Percentiles rank a stretch among this genome's conserved stretches.
phyloP scores from a whole-genome alignment of 345 rosid species.

The Kernera saxatilis region DNA sequence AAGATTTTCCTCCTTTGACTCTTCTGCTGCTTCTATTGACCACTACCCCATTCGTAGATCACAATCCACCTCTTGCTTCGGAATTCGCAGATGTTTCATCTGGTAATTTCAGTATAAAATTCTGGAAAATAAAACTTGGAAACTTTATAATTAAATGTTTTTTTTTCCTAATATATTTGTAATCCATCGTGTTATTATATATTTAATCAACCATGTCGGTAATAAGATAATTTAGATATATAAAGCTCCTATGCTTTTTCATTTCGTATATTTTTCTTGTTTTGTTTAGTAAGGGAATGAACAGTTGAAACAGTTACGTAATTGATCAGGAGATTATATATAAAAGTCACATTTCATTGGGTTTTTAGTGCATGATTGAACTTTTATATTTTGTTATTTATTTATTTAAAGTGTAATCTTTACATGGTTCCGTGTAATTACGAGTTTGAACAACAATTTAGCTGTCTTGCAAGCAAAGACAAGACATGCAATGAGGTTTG shows the following conservation, averaged over 20 bases:
- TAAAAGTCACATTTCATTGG: background rate
- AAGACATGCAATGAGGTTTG: conserved; percentile 10
- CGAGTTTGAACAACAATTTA: conserved; percentile 12
- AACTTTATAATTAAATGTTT: background rate
- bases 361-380: background rate
- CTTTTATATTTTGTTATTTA: background rate
- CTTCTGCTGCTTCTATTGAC: background rate
- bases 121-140: conserved; percentile 11
- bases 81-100: conserved; percentile 4
- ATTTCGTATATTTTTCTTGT: background rate
- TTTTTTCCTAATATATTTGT: background rate
- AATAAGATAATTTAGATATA: background rate
- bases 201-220: conserved; percentile 11
- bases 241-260: background rate
- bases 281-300: background rate
- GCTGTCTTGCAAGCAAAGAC: conserved; percentile 33
- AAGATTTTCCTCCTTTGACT: conserved; percentile 22
- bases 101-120: background rate
- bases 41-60: conserved; percentile 15
- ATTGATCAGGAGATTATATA: background rate
- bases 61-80: conserved; percentile 19
- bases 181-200: background rate
- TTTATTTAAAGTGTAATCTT: background rate
- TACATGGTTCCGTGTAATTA: conserved; percentile 1
- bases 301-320: background rate